phyloP scores from a whole-genome alignment of 2,329 filamentous ascomycete genomes.

The Cercospora sesami region DNA sequence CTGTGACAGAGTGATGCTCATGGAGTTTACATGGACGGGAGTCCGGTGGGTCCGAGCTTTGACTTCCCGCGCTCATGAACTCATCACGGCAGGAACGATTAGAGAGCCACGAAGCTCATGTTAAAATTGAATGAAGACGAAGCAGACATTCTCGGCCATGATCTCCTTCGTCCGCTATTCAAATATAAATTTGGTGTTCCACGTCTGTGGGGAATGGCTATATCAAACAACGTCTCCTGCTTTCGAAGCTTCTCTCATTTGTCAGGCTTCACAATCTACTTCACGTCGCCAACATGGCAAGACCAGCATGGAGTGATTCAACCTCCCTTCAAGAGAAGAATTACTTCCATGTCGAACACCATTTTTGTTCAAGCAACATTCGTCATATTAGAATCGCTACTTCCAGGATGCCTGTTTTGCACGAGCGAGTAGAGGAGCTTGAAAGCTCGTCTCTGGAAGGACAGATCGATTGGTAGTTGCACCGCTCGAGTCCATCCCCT shows the following conservation, averaged over 20 bases:
- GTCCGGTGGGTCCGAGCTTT: conserved; percentile 4
- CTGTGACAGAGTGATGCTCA: not conserved
- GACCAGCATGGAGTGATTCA: too few species aligned
- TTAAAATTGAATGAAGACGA: not conserved
- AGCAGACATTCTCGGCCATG: too few species aligned
- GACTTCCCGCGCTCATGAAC: not conserved
- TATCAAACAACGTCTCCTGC: not conserved
- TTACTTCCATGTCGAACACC: too few species aligned
- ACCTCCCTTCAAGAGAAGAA: too few species aligned
- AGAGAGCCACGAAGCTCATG: not conserved
- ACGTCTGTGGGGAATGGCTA: not conserved
- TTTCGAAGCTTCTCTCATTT: not conserved
- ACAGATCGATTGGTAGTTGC: too few species aligned
- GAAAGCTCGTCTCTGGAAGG: too few species aligned
- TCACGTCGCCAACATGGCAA: too few species aligned
- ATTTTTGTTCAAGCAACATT: too few species aligned
- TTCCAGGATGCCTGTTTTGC: too few species aligned
- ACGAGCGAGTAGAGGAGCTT: too few species aligned
- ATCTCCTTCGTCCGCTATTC: not conserved
- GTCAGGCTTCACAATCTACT: not conserved
- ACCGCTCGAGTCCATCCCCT: not conserved
- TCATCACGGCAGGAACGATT: not conserved
- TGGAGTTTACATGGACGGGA: conserved; percentile 8
- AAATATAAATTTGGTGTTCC: not conserved
- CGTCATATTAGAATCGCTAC: too few species aligned